Conservation (phyloP, 805 yeast genomes). For the Kurtzmaniella fragi region DNA sequence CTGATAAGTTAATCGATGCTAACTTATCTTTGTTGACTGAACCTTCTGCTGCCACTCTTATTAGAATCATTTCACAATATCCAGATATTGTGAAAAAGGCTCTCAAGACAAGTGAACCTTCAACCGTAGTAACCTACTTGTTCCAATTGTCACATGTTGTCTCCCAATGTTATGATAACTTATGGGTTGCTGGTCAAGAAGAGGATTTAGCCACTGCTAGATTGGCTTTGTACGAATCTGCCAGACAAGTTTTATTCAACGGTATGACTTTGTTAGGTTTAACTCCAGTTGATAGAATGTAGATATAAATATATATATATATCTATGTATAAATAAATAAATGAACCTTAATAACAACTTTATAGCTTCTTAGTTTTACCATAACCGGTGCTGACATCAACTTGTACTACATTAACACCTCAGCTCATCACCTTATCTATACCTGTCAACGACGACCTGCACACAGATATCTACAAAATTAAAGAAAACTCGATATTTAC, state of each 20-base stretch:
- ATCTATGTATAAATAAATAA: too few relatives aligned
- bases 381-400: too few relatives aligned
- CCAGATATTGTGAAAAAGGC: constrained; percentile 88
- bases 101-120: constrained; percentile 80
- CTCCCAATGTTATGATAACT: constrained; percentile 89
- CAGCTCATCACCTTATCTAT: too few relatives aligned
- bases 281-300: constrained; percentile 99
- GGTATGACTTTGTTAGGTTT: constrained; percentile 89
- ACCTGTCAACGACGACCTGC: too few relatives aligned
- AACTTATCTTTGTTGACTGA: constrained; percentile 63
- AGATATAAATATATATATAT: constrained; percentile 12
- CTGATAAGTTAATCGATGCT: constrained; percentile 41
- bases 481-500: too few relatives aligned
- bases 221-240: constrained; percentile 84
- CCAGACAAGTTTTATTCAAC: constrained; percentile 81
- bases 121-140: constrained; percentile 89
- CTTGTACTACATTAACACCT: too few relatives aligned
- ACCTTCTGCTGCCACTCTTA: constrained; percentile 62
- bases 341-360: too few relatives aligned
- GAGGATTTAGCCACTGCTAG: constrained; percentile 83
- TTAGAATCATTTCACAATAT: constrained; percentile 79
- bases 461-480: too few relatives aligned
- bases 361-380: too few relatives aligned
- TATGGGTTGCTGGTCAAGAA: constrained; percentile 97
- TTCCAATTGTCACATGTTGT: constrained; percentile 91